phyloP scores from a whole-genome alignment of 1,284 basidiomycete species.

The Pseudozyma flocculosa region DNA sequence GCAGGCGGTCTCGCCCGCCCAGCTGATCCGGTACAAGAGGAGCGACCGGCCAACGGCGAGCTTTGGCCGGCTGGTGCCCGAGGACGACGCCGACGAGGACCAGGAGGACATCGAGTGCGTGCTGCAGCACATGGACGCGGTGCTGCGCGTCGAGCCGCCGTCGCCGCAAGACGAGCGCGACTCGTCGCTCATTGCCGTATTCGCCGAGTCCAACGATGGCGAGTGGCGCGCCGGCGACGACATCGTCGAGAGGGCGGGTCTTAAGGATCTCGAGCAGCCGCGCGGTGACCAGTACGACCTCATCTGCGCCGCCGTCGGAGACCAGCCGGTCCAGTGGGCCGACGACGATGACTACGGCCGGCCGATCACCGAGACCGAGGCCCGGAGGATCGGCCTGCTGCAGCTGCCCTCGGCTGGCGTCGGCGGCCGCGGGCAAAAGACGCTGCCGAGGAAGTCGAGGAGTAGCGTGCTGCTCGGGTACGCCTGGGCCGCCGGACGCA shows the following conservation, averaged over 20 bases:
- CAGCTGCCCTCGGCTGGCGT: background rate
- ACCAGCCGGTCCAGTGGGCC: constrained; percentile 45
- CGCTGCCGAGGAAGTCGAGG: too few species aligned
- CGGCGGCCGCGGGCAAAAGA: background rate
- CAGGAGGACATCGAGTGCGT: constrained; percentile 35
- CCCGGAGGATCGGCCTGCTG: constrained; percentile 37
- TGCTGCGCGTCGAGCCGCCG: constrained; percentile 9
- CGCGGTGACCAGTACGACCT: constrained; percentile 39
- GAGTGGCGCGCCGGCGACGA: constrained; percentile 28
- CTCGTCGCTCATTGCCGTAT: constrained; percentile 14
- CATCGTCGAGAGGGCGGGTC: constrained; percentile 31
- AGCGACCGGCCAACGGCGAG: constrained; percentile 27
- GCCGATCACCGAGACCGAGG: constrained; percentile 45
- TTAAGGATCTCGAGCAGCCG: constrained; percentile 37
- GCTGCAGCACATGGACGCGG: constrained; percentile 14
- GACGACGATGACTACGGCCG: constrained; percentile 52
- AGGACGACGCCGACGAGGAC: constrained; percentile 16
- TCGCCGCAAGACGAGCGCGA: constrained; percentile 12
- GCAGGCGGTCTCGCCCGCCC: too few species aligned
- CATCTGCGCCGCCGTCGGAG: constrained; percentile 30
- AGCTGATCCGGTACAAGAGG: too few species aligned
- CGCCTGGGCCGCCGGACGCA: too few species aligned
- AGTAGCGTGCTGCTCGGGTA: too few species aligned
- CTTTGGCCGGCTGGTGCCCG: constrained; percentile 21
- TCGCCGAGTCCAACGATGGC: constrained; percentile 20